These are phyloP conservation scores for Arthrobotrys sphaeroides DNA, from an alignment of 2,329 filamentous ascomycete genomes.

Conservation along the genomic window DNA sequence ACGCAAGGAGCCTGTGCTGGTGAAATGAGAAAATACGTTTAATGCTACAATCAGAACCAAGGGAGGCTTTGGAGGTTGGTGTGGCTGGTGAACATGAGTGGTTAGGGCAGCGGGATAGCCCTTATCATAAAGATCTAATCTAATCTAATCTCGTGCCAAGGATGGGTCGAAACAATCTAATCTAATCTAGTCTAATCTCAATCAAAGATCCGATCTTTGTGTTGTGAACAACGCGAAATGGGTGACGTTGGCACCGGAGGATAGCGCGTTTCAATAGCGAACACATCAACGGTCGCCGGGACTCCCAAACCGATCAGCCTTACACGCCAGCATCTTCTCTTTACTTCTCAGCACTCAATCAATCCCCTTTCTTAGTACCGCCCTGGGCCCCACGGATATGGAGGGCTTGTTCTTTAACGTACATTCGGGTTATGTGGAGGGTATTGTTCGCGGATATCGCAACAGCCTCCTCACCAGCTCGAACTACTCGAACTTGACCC, in stretches of 20 bases:
- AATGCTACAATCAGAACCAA: too few relatives aligned
- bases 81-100: not conserved
- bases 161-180: not conserved
- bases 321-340: not conserved
- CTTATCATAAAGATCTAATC: constrained; percentile 40
- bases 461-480: constrained; percentile 88
- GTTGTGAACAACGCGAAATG: not conserved
- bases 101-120: constrained; percentile 35
- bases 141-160: constrained; percentile 13
- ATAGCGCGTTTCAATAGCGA: not conserved
- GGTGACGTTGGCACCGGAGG: not conserved
- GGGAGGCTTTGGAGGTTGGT: not conserved
- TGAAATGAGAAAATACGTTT: too few relatives aligned
- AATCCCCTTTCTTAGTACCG: not conserved
- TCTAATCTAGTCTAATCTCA: constrained; percentile 4
- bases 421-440: constrained; percentile 95
- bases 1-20: too few relatives aligned
- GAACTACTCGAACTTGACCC: constrained; percentile 94
- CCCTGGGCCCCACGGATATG: constrained; percentile 66
- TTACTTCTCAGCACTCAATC: not conserved
- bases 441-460: constrained; percentile 95
- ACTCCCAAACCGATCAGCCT: not conserved
- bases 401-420: constrained; percentile 95
- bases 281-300: too few relatives aligned
- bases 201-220: not conserved